Conservation (phyloP, 2,329 filamentous ascomycete species). For the Alternaria sp. region DNA sequence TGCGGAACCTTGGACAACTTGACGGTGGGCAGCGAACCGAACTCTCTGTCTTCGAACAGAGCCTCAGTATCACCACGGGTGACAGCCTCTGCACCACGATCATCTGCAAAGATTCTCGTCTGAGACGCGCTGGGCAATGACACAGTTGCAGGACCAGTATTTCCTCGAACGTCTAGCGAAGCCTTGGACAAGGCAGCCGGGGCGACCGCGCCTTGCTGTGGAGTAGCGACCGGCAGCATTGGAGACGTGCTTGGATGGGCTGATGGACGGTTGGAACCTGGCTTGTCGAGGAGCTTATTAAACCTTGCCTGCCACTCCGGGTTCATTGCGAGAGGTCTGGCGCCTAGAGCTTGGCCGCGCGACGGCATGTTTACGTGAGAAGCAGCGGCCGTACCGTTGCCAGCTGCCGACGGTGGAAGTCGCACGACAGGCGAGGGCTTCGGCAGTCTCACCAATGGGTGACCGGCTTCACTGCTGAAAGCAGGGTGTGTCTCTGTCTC, state of each 20-base stretch:
- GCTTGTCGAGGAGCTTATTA: constrained; percentile 75
- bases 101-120: constrained; percentile 29
- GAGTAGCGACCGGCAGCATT: constrained; percentile 43
- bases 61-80: constrained; percentile 51
- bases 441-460: constrained; percentile 74
- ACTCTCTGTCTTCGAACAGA: constrained; percentile 55
- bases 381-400: constrained; percentile 43
- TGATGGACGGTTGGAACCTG: constrained; percentile 46
- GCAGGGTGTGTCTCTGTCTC: constrained; percentile 76
- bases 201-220: constrained; percentile 57
- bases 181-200: constrained; percentile 71
- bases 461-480: constrained; percentile 69
- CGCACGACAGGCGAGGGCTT: constrained; percentile 77
- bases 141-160: constrained; percentile 67
- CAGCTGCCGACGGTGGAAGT: constrained; percentile 67
- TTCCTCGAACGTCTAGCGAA: constrained; percentile 59
- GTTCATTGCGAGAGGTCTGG: constrained; percentile 49
- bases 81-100: constrained; percentile 43
- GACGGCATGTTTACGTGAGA: constrained; percentile 51
- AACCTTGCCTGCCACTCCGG: constrained; percentile 82
- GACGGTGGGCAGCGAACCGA: constrained; percentile 53
- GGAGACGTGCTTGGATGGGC: constrained; percentile 15
- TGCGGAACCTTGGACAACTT: constrained; percentile 41
- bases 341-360: constrained; percentile 38
- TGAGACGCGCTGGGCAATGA: constrained; percentile 62